Conservation (phyloP, 495 filamentous ascomycete genomes). For the Beverwykella pulmonaria region DNA sequence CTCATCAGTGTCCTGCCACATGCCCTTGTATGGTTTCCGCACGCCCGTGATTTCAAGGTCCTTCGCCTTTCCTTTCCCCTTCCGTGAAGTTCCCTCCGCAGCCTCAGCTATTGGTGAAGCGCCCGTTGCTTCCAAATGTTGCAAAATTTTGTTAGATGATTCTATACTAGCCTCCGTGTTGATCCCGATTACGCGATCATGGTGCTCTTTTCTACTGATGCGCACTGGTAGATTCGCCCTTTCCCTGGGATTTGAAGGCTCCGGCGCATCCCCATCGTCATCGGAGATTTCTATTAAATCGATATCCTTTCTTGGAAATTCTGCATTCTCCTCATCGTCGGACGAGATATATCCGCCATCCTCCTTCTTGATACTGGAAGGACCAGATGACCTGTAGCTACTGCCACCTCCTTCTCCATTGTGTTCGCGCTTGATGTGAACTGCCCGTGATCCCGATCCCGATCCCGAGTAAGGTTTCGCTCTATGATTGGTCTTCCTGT, state of each 20-base stretch:
- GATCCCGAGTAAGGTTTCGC: background rate
- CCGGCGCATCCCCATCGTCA: conserved; percentile 38
- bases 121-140: conserved; percentile 23
- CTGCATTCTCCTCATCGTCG: conserved; percentile 35
- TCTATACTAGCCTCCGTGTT: conserved; percentile 58
- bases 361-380: conserved; percentile 20
- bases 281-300: conserved; percentile 43
- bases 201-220: conserved; percentile 56
- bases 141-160: conserved; percentile 39
- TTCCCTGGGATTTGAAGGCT: background rate
- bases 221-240: conserved; percentile 51
- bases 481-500: background rate
- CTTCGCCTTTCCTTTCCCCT: conserved; percentile 41
- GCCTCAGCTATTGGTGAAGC: conserved; percentile 19
- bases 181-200: conserved; percentile 55
- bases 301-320: conserved; percentile 38
- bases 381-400: conserved; percentile 6
- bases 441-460: conserved; percentile 15
- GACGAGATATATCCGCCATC: conserved; percentile 47
- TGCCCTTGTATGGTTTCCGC: conserved; percentile 41
- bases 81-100: conserved; percentile 20
- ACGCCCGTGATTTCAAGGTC: conserved; percentile 44
- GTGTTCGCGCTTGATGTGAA: background rate
- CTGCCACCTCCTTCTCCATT: background rate
- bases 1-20: conserved; percentile 47